phyloP scores from a whole-genome alignment of 2,329 filamentous ascomycete genomes.

The Periconia sp. region DNA sequence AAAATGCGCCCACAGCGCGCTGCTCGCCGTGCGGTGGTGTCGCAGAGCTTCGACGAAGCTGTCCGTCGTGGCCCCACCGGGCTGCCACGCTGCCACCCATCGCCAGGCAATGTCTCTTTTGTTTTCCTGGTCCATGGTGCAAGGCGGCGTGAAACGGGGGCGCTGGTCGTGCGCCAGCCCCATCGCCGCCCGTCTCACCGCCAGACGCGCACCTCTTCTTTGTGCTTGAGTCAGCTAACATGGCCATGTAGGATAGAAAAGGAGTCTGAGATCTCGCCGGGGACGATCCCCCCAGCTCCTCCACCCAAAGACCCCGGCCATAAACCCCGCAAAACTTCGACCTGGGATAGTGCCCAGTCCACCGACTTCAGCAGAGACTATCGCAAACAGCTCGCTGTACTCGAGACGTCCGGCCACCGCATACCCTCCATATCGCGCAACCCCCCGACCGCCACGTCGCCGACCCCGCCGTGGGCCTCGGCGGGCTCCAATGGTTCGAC shows the following conservation, averaged over 20 bases:
- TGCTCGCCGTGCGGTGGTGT: constrained; percentile 17
- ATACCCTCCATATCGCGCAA: constrained; percentile 65
- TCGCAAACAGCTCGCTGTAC: constrained; percentile 72
- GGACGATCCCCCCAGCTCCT: constrained; percentile 43
- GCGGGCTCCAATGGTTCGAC: constrained; percentile 41
- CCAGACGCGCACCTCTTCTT: constrained; percentile 19
- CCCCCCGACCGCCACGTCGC: constrained; percentile 61
- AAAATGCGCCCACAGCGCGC: constrained; percentile 14
- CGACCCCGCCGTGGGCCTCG: constrained; percentile 62
- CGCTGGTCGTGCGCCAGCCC: constrained; percentile 23
- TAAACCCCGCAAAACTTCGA: constrained; percentile 49
- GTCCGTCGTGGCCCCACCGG: constrained; percentile 7
- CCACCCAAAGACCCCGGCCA: constrained; percentile 44
- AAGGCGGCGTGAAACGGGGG: constrained; percentile 8
- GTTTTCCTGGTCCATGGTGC: constrained; percentile 9
- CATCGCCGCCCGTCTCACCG: constrained; percentile 28
- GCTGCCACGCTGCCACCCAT: constrained; percentile 1
- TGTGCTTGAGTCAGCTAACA: constrained; percentile 31
- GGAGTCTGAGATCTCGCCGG: constrained; percentile 52
- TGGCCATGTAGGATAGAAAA: constrained; percentile 48
- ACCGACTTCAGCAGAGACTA: constrained; percentile 73
- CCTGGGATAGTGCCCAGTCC: constrained; percentile 61
- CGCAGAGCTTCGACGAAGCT: constrained; percentile 21
- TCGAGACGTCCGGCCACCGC: constrained; percentile 66
- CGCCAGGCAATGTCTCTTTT: constrained; percentile 8